Base-by-base conservation (phyloP, 352 stramenopile genomes). In the Globisporangium parvum region DNA sequence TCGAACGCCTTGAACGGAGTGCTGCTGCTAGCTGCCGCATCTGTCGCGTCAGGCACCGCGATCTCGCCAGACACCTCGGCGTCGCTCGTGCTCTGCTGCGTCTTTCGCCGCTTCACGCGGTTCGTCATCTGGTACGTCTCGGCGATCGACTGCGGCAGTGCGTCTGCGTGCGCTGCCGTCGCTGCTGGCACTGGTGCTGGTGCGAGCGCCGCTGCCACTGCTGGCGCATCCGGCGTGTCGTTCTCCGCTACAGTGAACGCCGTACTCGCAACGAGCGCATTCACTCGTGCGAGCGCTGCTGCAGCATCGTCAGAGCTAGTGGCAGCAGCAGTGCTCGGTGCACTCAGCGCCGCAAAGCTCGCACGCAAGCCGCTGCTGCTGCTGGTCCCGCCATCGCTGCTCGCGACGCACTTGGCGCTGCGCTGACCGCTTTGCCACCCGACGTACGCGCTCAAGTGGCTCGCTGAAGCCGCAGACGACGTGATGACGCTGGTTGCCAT, bases 81-180 rank as follows among this genome's bases (percentile, higher is more conserved):
- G 69, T 49, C 1, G 53, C 42, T 18, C 51, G 68, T 17, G 49
- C 49, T 37, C 37, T 52, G 23, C 55, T 60, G 48, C n/a, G 57
- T 75, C 61, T 88, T 91, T 52, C 75, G 65, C 26, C 79, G 73
- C 67, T 92, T 93, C 1, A 65, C 41, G 23, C 78, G 76, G 60
- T 83, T 87, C 6, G 72, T 75, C 55, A 91, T 67, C 45, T 91
- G 66, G 52, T 92, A 93, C 3, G 77, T 75, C 62, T 95, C 85
- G 0, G 80, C 66, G 45, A 95, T 83, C 17, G 85, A 91, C 62
- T 84, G 71, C 15, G 85, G 82, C 24, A 83, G 57, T 31, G 51
- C 53, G 3, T 59, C 59, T 12, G 26, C 44, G 20, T 65, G 62
- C 26, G 45, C 44, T 12, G 31, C 14, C 12, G 57, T 65, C 33